Evolutionary conservation across 2,329 filamentous ascomycete species (phyloP).

Genomic region (Chaetothyriales sp.): DNA sequence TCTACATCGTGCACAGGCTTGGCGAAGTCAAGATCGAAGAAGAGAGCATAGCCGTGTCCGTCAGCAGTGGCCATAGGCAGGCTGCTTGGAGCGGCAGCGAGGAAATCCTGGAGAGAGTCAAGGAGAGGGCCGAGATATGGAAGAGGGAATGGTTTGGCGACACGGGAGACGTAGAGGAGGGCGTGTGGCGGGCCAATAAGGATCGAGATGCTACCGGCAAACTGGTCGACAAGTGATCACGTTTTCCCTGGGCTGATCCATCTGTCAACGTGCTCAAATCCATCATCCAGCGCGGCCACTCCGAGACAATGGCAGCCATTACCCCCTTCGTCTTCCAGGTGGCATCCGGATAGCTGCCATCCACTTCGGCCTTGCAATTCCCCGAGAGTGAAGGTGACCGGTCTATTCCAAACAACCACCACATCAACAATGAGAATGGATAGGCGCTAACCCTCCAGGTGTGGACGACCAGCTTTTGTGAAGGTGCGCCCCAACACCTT

Average conservation of each 20-base stretch:
- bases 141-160: constrained; percentile 27
- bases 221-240: constrained; percentile 1
- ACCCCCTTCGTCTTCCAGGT: not conserved
- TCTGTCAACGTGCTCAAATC: not conserved
- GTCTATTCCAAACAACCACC: not conserved
- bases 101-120: constrained; percentile 76
- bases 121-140: constrained; percentile 68
- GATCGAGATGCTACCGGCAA: constrained; percentile 13
- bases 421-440: too few species aligned
- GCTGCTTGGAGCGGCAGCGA: constrained; percentile 81
- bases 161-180: constrained; percentile 13
- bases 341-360: not conserved
- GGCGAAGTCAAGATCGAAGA: constrained; percentile 80
- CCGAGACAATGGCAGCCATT: not conserved
- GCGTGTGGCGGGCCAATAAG: constrained; percentile 19
- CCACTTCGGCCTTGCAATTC: not conserved
- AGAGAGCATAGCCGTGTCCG: constrained; percentile 81
- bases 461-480: too few species aligned
- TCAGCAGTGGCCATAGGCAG: constrained; percentile 68
- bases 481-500: too few species aligned
- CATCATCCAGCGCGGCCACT: not conserved
- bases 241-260: not conserved
- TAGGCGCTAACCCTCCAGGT: too few species aligned
- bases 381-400: not conserved
- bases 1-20: constrained; percentile 72